Conservation (phyloP, 2,329 filamentous ascomycete genomes). For the Fusarium sororula region DNA sequence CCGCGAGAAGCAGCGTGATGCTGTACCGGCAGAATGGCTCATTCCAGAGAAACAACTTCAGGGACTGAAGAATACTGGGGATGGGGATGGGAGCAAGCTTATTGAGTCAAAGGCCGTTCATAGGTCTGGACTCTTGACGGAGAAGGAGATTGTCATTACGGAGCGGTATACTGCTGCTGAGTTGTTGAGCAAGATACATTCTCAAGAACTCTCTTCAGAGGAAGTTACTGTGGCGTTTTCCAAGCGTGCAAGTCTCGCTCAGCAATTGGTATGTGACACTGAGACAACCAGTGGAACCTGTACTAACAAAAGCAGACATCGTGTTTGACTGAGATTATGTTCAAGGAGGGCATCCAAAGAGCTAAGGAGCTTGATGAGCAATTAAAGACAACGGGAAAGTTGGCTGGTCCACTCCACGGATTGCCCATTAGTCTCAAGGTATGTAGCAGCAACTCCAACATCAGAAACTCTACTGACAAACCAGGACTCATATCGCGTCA, state of each 20-base stretch:
- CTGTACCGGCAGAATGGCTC: constrained; percentile 24
- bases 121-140: constrained; percentile 18
- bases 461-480: background rate
- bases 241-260: constrained; percentile 36
- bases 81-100: constrained; percentile 4
- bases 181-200: constrained; percentile 18
- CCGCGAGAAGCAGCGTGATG: constrained; percentile 21
- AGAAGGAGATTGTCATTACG: constrained; percentile 21
- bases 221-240: constrained; percentile 33
- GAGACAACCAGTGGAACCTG: fast-evolving
- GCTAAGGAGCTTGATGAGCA: constrained; percentile 29
- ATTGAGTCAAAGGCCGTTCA: constrained; percentile 21
- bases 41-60: constrained; percentile 10
- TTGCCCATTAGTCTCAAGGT: constrained; percentile 40
- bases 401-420: constrained; percentile 33
- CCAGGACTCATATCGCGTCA: constrained; percentile 36
- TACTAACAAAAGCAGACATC: constrained; percentile 14
- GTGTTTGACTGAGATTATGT: constrained; percentile 35
- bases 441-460: fast-evolving
- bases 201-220: constrained; percentile 24
- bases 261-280: constrained; percentile 20
- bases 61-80: background rate
- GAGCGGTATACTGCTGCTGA: constrained; percentile 26
- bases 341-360: constrained; percentile 27
- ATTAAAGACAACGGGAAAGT: constrained; percentile 30